Base-by-base conservation (phyloP, 257 asterid genomes). In the Solanum pinnatisectum region DNA sequence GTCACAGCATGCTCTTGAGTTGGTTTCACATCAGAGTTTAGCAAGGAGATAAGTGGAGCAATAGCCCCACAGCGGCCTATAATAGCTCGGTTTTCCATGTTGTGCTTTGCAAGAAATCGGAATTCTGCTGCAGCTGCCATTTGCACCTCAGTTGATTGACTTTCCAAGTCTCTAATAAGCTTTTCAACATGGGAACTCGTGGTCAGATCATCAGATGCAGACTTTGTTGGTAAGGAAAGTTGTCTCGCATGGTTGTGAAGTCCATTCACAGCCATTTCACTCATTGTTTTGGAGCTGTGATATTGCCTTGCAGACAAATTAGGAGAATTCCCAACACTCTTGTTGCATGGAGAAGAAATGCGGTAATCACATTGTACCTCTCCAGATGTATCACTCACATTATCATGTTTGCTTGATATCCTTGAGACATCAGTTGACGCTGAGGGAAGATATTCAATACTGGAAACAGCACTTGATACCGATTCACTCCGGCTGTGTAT, bases 401-500 rank as follows among this genome's bases (percentile, higher is more conserved):
- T 87, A 73, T 88, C 95, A 36, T 77, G 92, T 89, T 90, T 94
- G 37, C 88, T 87, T 6, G 95, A 90, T 84, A 90, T 81, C 91
- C 93, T 89, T 1, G 97, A 91, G 87, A 86, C 83, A 79, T 93
- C 98, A 39, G 93, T 90, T 67, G 94, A 94, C 18, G 89, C 89
- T 6, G 91, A 79, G 6, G 93, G 94, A 79, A 87, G 88, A 88
- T 90, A 95, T 86, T 97, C 99, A 39, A 92, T 87, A 92, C 98
- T 96, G 74, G 99, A 96, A 87, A 94, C 94, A 86, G 93, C 99
- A 86, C 98, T 97, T 33, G 98, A 94, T 82, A 91, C 91, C 6
- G 99, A 97, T 88, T 94, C 99, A 87, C 97, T 96, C 92, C 99
- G 90, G 88, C 99, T 97, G 90, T 97, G 99, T 49, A 91, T 92